These are phyloP conservation scores for Tremella fuciformis DNA, from an alignment of 768 basidiomycete genomes.

Conservation along the genomic window DNA sequence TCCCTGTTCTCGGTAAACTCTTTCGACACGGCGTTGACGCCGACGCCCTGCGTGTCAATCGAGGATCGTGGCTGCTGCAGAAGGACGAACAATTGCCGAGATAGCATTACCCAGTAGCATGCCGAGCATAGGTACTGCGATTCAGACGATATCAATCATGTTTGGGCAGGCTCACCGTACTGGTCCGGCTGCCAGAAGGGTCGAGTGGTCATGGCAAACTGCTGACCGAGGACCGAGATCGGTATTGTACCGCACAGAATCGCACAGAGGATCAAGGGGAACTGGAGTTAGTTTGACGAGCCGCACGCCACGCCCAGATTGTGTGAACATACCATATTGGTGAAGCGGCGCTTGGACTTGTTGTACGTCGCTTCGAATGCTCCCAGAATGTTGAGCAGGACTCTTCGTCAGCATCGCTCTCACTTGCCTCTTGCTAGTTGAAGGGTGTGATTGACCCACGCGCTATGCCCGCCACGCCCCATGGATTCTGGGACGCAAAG, in stretches of 20 bases:
- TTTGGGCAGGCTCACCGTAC: slow-evolving; percentile 59
- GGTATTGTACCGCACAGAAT: slow-evolving; percentile 77
- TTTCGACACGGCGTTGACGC: slow-evolving; percentile 64
- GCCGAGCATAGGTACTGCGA: slow-evolving; percentile 71
- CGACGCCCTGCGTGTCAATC: slow-evolving; percentile 57
- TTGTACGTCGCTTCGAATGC: slow-evolving; percentile 76
- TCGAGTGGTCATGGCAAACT: slow-evolving; percentile 69
- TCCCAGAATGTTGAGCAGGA: slow-evolving; percentile 70
- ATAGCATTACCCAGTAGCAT: slow-evolving; percentile 83
- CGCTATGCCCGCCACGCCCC: slow-evolving; percentile 70
- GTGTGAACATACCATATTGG: slow-evolving; percentile 64
- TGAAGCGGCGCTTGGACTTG: slow-evolving; percentile 70
- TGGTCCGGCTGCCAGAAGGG: slow-evolving; percentile 84
- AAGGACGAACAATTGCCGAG: slow-evolving; percentile 57
- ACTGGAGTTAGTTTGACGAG: slow-evolving; percentile 53
- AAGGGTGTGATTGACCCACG: slow-evolving; percentile 56
- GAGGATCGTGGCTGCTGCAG: neutral
- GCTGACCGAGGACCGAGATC: slow-evolving; percentile 70
- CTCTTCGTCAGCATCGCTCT: slow-evolving; percentile 48
- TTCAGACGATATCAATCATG: neutral
- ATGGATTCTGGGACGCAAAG: slow-evolving; percentile 71
- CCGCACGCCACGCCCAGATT: no score
- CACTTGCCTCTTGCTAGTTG: neutral
- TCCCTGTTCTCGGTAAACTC: slow-evolving; percentile 78
- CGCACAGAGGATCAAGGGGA: slow-evolving; percentile 63